These are phyloP conservation scores for Trematosphaeria pertusa DNA, from an alignment of 2,329 filamentous ascomycete species.

Conservation along the genomic window DNA sequence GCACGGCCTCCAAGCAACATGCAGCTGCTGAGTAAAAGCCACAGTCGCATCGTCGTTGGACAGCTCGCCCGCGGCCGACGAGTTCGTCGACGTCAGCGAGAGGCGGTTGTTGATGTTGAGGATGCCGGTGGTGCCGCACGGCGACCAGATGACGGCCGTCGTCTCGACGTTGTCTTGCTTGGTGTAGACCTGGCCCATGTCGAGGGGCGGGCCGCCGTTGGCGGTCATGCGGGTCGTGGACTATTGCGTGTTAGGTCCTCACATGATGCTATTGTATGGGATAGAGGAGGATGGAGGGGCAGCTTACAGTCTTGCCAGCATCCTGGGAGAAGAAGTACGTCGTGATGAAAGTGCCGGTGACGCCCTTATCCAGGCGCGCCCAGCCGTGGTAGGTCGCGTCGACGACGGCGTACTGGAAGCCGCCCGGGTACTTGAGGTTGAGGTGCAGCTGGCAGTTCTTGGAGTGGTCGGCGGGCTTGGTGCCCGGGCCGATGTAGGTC, in stretches of 20 bases:
- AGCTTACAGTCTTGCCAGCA: slow-evolving; percentile 35
- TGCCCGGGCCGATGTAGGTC: slow-evolving; percentile 43
- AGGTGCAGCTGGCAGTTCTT: slow-evolving; percentile 49
- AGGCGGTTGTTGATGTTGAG: slow-evolving; percentile 45
- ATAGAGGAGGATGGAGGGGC: background rate
- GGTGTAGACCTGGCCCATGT: slow-evolving; percentile 51
- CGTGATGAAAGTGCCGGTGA: slow-evolving; percentile 44
- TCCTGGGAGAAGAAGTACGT: slow-evolving; percentile 49
- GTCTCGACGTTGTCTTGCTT: slow-evolving; percentile 52
- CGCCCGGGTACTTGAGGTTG: slow-evolving; percentile 45
- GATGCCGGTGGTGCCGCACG: slow-evolving; percentile 41
- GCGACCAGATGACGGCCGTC: slow-evolving; percentile 43
- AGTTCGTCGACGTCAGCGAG: slow-evolving; percentile 29
- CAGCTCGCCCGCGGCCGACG: slow-evolving; percentile 34
- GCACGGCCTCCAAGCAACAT: slow-evolving; percentile 42
- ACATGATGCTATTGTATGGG: background rate
- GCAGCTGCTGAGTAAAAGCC: slow-evolving; percentile 44
- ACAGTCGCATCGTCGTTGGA: slow-evolving; percentile 45
- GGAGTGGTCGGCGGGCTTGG: slow-evolving; percentile 35
- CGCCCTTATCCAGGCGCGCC: slow-evolving; percentile 41
- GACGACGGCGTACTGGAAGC: slow-evolving; percentile 48
- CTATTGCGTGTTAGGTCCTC: slow-evolving; percentile 7
- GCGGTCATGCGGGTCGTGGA: slow-evolving; percentile 33
- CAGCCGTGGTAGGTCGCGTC: slow-evolving; percentile 47
- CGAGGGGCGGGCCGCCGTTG: slow-evolving; percentile 48